phyloP scores from a whole-genome alignment of 2,329 filamentous ascomycete genomes.

The Alternaria burnsii region DNA sequence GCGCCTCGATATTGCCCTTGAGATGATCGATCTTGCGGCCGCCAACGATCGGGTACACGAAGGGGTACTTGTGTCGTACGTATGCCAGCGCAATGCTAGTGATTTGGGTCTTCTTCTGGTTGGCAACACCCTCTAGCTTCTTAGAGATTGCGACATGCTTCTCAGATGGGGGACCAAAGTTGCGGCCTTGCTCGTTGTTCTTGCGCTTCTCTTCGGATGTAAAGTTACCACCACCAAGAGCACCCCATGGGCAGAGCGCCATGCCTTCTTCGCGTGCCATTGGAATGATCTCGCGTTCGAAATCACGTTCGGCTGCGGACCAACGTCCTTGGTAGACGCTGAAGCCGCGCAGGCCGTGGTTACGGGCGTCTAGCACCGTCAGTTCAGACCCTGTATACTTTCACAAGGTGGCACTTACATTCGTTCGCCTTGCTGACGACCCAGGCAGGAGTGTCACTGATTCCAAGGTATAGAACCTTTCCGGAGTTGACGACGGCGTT shows the following conservation, averaged over 20 bases:
- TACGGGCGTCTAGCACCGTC: constrained; percentile 65
- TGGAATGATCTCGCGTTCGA: constrained; percentile 74
- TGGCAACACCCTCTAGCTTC: constrained; percentile 68
- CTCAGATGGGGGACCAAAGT: constrained; percentile 54
- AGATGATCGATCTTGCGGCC: constrained; percentile 77
- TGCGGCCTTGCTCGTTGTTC: constrained; percentile 47
- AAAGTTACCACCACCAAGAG: constrained; percentile 60
- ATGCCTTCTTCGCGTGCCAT: constrained; percentile 71
- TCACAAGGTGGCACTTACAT: constrained; percentile 37
- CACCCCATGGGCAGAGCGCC: constrained; percentile 65
- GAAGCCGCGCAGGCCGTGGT: constrained; percentile 75
- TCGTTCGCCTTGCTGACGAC: constrained; percentile 59
- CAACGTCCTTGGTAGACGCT: constrained; percentile 73
- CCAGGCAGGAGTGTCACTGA: constrained; percentile 52
- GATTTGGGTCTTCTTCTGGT: constrained; percentile 64
- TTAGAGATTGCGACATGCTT: constrained; percentile 62
- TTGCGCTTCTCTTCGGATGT: constrained; percentile 45
- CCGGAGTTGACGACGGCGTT: constrained; percentile 46
- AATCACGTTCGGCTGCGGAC: constrained; percentile 68
- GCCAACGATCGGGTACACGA: constrained; percentile 79
- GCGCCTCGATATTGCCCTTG: constrained; percentile 67
- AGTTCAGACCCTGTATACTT: neutral
- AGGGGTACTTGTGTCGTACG: constrained; percentile 73
- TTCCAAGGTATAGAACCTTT: constrained; percentile 53
- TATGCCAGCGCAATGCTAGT: constrained; percentile 73